These are phyloP conservation scores for Camellia sinensis DNA, from an alignment of 148 eudicot species.

Conservation along the genomic window DNA sequence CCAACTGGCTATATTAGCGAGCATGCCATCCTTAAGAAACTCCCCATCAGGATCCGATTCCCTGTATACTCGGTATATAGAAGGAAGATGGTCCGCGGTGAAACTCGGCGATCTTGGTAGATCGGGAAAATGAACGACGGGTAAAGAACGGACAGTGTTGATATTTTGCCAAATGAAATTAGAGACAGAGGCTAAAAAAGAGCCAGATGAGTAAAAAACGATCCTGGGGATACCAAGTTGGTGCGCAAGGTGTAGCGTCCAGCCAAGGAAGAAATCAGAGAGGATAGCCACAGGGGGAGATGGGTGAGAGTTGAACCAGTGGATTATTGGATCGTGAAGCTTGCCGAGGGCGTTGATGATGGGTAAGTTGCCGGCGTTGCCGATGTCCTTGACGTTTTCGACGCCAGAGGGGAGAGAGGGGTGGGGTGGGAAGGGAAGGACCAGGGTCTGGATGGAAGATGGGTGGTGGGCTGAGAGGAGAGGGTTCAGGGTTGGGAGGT, in stretches of 20 bases:
- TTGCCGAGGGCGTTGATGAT: conserved; percentile 38
- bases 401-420: conserved; percentile 50
- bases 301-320: conserved; percentile 47
- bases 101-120: conserved; percentile 45
- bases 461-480: conserved; percentile 17
- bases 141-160: neutral
- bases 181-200: conserved; percentile 17
- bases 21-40: conserved; percentile 21
- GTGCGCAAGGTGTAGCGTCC: conserved; percentile 40
- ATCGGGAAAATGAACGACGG: conserved; percentile 25
- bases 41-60: conserved; percentile 35
- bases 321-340: conserved; percentile 41
- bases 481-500: conserved; percentile 9
- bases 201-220: conserved; percentile 40
- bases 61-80: conserved; percentile 30
- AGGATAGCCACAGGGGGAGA: conserved; percentile 53
- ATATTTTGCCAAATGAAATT: conserved; percentile 22
- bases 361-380: conserved; percentile 42
- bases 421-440: conserved; percentile 46
- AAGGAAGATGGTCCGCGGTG: conserved; percentile 35
- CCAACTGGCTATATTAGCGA: conserved; percentile 43
- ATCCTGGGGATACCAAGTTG: conserved; percentile 47
- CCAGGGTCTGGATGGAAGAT: conserved; percentile 14
- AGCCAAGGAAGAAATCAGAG: conserved; percentile 73
- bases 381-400: conserved; percentile 55